phyloP scores from a whole-genome alignment of 1,284 basidiomycete species.

The Albatrellus sp. region DNA sequence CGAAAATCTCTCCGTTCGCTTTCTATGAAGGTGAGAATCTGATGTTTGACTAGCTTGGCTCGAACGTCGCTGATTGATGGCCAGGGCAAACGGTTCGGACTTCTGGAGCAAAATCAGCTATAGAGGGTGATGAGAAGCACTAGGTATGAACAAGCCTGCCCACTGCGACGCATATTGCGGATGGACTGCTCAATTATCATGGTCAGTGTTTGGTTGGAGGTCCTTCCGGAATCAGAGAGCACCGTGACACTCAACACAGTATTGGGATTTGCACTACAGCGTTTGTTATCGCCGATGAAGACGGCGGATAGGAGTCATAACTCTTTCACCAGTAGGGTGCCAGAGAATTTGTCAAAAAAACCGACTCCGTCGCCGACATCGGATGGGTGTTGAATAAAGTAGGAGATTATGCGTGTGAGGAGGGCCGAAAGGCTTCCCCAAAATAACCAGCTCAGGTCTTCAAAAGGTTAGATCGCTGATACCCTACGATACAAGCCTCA shows the following conservation, averaged over 20 bases:
- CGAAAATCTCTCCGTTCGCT: slow-evolving; percentile 61
- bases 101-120: slow-evolving; percentile 26
- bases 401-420: slow-evolving; percentile 68
- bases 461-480: slow-evolving; percentile 1
- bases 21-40: slow-evolving; percentile 76
- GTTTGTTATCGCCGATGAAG: slow-evolving; percentile 51
- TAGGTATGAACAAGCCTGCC: slow-evolving; percentile 28
- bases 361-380: slow-evolving; percentile 78
- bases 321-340: slow-evolving; percentile 75
- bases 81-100: slow-evolving; percentile 72
- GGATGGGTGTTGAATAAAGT: slow-evolving; percentile 64
- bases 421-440: slow-evolving; percentile 60
- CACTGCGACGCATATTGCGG: slow-evolving; percentile 60
- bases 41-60: slow-evolving; percentile 70
- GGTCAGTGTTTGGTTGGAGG: slow-evolving; percentile 6
- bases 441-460: slow-evolving; percentile 82
- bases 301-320: slow-evolving; percentile 75
- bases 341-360: slow-evolving; percentile 25
- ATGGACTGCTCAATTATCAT: slow-evolving; percentile 37
- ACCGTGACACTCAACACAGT: slow-evolving; percentile 57
- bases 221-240: slow-evolving; percentile 4
- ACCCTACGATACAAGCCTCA: not conserved
- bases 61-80: slow-evolving; percentile 81
- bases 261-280: slow-evolving; percentile 56
- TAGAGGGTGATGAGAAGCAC: not conserved